phyloP scores from a whole-genome alignment of 768 basidiomycete species.

The Dacryopinax spathularia region DNA sequence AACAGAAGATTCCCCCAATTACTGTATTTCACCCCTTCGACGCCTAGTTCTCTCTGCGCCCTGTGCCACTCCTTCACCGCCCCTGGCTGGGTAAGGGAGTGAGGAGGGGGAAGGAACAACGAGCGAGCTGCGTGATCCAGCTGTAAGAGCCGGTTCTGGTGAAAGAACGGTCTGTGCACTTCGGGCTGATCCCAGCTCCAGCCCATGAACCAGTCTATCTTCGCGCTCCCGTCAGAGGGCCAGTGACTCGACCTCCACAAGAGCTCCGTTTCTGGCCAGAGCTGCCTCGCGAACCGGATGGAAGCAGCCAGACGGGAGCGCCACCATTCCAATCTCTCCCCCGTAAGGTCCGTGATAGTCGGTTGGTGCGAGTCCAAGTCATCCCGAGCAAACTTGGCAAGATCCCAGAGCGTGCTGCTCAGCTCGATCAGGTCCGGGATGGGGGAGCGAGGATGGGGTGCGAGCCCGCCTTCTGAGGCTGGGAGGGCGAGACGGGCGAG shows the following conservation, averaged over 20 bases:
- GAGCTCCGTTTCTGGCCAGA: background rate
- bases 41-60: background rate
- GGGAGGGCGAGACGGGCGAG: background rate
- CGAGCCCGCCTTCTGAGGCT: background rate
- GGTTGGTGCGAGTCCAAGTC: background rate
- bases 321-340: background rate
- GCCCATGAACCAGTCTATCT: slow-evolving; percentile 1
- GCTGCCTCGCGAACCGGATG: background rate
- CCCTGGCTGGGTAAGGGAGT: background rate
- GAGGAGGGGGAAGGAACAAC: background rate
- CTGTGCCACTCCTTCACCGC: background rate
- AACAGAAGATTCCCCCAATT: background rate
- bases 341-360: background rate
- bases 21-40: background rate
- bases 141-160: background rate
- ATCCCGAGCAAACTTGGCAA: background rate
- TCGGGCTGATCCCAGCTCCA: background rate
- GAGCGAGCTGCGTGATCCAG: background rate
- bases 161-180: background rate
- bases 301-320: background rate
- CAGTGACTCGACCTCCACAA: background rate
- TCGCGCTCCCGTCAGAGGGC: background rate
- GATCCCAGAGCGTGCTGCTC: background rate
- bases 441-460: background rate
- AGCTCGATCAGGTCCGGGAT: background rate